Evolutionary conservation across 345 rosid genomes (phyloP), one percentile per base, ranked within the genome.

Genomic region (Physaria fendleri): DNA sequence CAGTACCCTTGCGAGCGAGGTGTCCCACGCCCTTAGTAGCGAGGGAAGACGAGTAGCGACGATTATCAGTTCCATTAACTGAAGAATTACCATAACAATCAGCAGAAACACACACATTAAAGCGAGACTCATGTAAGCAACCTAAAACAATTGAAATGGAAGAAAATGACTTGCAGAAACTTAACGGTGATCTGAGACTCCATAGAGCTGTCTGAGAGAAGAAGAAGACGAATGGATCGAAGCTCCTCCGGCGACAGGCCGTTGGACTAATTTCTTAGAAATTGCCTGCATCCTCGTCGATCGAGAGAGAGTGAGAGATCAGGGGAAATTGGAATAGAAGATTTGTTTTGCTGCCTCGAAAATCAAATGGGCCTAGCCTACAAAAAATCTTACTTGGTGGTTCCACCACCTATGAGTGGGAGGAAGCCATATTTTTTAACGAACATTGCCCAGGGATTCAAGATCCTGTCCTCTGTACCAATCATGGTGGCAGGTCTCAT

Each of bases 1-100:
- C 99, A 49, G 99, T 93, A 23, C 99, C 99, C 83, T 90, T 93
- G 54, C 96, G 97, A 59, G 92, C 84, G 30, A 93, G 83, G 58
- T 83, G 88, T 49, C 90, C 96, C 16, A 71, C 71, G 52, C 95
- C 95, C 72, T 75, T 83, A 37, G 80, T 51, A 38, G 93, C 73
- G 34, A 87, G 76, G 27, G 92, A 81, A 47, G 97, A 85, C 61
- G 71, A 80, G 54, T 72, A 76, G 4, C 99, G 82, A 20, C 65
- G 74, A 76, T 69, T 75, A 56, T 79, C 96, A 69, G 45, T 75
- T 24, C 82, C 87, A 73, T 75, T 68, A 53, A 77, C 95, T 89
- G 68, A 62, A 40, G 4, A 1, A 42, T 27, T 15, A 44, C 9
- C 24, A 69, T 9, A n/a, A 24, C n/a, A 20, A n/a, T 30, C 18